Evolutionary conservation across 306 rosid species (phyloP).

Genomic region (Lotus japonicus): DNA sequence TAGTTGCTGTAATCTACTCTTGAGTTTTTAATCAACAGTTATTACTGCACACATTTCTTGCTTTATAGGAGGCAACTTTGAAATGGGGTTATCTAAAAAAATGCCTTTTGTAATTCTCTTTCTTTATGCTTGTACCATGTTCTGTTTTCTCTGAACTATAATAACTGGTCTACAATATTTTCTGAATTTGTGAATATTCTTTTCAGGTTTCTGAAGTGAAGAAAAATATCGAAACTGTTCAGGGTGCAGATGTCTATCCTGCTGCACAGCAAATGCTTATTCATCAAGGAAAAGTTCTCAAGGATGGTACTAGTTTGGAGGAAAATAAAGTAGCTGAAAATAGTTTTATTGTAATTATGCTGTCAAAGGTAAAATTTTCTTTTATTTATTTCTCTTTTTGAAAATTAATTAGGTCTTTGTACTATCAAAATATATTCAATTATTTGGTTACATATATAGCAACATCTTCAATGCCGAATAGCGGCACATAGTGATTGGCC

Average conservation of each 20-base stretch:
- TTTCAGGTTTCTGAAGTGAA: conserved; percentile 73
- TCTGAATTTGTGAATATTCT: background rate
- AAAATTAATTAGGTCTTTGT: background rate
- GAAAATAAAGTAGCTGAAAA: conserved; percentile 69
- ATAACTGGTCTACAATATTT: background rate
- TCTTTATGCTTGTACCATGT: background rate
- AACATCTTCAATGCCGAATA: no score
- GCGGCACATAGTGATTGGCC: no score
- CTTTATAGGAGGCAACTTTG: no score
- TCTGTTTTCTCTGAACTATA: background rate
- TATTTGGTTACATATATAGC: background rate
- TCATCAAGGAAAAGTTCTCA: conserved; percentile 79
- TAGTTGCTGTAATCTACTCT: no score
- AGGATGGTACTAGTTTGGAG: conserved; percentile 68
- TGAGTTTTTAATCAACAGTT: no score
- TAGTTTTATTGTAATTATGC: conserved; percentile 79
- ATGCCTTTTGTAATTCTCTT: background rate
- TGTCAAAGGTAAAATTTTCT: conserved; percentile 49
- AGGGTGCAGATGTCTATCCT: conserved; percentile 67
- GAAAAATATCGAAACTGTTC: conserved; percentile 53
- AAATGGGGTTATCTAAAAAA: no score
- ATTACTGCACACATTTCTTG: background rate
- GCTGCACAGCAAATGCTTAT: conserved; percentile 84
- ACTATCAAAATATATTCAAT: background rate
- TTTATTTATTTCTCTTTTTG: background rate